Percentiles rank a stretch among this genome's conserved stretches.
Conservation (phyloP, 2,329 filamentous ascomycete species). For the Xylariaceae sp. region DNA sequence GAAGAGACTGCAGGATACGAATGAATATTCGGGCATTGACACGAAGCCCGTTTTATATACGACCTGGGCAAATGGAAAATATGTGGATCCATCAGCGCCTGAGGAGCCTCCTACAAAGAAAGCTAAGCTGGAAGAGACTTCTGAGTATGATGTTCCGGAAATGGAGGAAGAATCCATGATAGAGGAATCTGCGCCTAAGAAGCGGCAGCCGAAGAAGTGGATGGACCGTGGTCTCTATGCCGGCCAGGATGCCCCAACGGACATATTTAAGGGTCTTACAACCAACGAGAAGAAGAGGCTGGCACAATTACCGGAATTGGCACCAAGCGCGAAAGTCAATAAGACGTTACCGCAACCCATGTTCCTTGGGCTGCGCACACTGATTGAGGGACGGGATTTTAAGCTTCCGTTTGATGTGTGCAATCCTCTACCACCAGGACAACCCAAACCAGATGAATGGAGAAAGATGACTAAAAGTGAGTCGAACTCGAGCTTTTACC, state of each 20-base stretch:
- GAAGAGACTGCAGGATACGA: conserved; percentile 64
- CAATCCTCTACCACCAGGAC: conserved; percentile 81
- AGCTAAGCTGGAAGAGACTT: conserved; percentile 26
- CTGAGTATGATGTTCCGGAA: conserved; percentile 40
- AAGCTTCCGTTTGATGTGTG: conserved; percentile 90
- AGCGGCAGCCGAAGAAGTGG: conserved; percentile 73
- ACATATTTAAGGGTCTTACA: conserved; percentile 56
- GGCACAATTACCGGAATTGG: conserved; percentile 53
- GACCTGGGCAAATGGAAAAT: conserved; percentile 70
- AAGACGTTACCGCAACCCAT: conserved; percentile 75
- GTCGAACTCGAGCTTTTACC: conserved; percentile 38
- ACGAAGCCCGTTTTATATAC: conserved; percentile 62
- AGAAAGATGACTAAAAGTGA: conserved; percentile 88
- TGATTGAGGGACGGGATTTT: conserved; percentile 80
- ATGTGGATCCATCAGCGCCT: conserved; percentile 51
- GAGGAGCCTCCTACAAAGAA: conserved; percentile 26
- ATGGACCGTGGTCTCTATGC: conserved; percentile 84
- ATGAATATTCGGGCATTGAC: conserved; percentile 66
- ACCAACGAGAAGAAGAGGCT: conserved; percentile 58
- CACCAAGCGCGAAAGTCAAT: conserved; percentile 56
- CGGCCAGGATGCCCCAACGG: conserved; percentile 69
- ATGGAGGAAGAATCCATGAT: conserved; percentile 44
- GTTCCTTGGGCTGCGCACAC: conserved; percentile 73
- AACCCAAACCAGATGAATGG: conserved; percentile 93
- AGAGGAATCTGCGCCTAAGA: conserved; percentile 45